A percentile compares a stretch with the other conserved stretches of the same genome.
Conservation (phyloP, 2,329 filamentous ascomycete genomes). For the Fusarium hainanense region DNA sequence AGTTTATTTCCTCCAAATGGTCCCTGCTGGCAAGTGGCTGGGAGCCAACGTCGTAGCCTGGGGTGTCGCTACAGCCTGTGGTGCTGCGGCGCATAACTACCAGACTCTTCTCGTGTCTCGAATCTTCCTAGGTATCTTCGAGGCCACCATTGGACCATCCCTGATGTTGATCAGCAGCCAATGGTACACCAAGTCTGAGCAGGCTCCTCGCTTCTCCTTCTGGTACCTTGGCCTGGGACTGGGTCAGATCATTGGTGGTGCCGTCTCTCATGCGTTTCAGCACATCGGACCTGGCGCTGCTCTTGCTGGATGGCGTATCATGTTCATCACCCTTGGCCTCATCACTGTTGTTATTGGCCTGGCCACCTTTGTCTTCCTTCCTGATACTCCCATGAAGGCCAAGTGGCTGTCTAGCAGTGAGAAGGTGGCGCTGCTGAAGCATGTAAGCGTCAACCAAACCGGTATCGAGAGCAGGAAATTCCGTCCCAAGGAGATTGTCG, state of each 20-base stretch:
- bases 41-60: slow-evolving; percentile 68
- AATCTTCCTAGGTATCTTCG: slow-evolving; percentile 70
- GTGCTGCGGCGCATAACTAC: slow-evolving; percentile 65
- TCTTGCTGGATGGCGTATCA: slow-evolving; percentile 74
- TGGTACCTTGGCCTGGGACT: slow-evolving; percentile 71
- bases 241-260: slow-evolving; percentile 71
- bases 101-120: slow-evolving; percentile 64
- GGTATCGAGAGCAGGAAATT: slow-evolving; percentile 67
- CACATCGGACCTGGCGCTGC: slow-evolving; percentile 63
- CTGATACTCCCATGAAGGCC: slow-evolving; percentile 60
- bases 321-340: slow-evolving; percentile 75
- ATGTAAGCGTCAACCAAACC: slow-evolving; percentile 68
- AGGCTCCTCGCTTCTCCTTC: slow-evolving; percentile 68
- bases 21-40: slow-evolving; percentile 71
- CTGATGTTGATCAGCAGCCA: slow-evolving; percentile 70
- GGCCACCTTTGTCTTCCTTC: slow-evolving; percentile 49
- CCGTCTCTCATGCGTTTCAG: slow-evolving; percentile 72
- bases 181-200: slow-evolving; percentile 72
- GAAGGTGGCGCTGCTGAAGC: slow-evolving; percentile 62
- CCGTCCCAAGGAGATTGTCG: slow-evolving; percentile 62
- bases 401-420: slow-evolving; percentile 59
- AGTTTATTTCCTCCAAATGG: slow-evolving; percentile 69
- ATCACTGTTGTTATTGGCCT: slow-evolving; percentile 52
- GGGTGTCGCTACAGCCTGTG: slow-evolving; percentile 66
- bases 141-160: slow-evolving; percentile 68